Base-by-base conservation (phyloP, 768 basidiomycete species). In the Russula dissimulans region DNA sequence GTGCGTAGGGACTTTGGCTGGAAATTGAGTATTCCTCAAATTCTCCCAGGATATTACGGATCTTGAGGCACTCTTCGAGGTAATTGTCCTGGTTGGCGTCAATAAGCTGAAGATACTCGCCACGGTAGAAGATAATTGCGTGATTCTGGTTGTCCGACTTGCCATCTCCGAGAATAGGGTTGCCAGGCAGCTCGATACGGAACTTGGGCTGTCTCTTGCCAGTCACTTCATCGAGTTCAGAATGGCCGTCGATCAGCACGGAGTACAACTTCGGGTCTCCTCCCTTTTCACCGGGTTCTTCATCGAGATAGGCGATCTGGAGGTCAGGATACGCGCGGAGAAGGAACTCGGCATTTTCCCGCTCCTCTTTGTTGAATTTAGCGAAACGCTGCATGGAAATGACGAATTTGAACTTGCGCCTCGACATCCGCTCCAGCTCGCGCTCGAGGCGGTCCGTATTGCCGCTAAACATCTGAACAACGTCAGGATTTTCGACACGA, bases 51-150 rank as follows among this genome's bases (percentile, higher is more conserved):
- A 99, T 84, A 71, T 95, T 99, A 39, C 97, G 86, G 67, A 99
- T 99, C 81, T 99, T 99, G 71, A 99, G 75, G 73, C 97, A 99
- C 71, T 99, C 97, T 72, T 99, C 97, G 68, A 99, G 78, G 69
- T 99, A 99, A 76, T 98, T 99, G 78, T 99, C 97, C 76, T 99
- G 97, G 71, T 99, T 99, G 67, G 97, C 97, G 66, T 99, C 97
- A 74, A 99, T 97, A 67, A 99, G 88, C 74, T 99, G 97, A 52
- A 99, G 79, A 72, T 97, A 98, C 75, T 99, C 97, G 65, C 97
- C 97, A 48, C 97, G 92, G 74, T 98, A 97, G 79, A 99, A 99
- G 69, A 98, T 79, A 68, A 99, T 97, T 32, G 97, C 95, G 70
- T 99, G 97, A 74, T 99, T 99, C 79, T 99, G 97, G 73, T 99